A percentile compares a stretch with the other conserved stretches of the same genome.
phyloP scores from a whole-genome alignment of 306 rosid genomes.

The Vicia sativa region DNA sequence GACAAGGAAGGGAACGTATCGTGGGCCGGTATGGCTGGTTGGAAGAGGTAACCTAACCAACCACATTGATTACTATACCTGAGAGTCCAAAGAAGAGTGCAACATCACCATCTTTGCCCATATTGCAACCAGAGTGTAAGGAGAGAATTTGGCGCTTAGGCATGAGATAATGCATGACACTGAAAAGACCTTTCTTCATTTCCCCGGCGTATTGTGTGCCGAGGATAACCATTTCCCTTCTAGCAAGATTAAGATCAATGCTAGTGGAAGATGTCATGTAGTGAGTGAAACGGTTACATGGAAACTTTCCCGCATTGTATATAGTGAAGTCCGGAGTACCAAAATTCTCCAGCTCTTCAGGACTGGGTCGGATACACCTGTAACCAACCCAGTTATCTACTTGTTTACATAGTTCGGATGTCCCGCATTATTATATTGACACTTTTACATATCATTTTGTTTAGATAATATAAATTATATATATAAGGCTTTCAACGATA shows the following conservation, averaged over 20 bases:
- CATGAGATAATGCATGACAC: constrained; percentile 95
- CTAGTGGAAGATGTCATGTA: constrained; percentile 97
- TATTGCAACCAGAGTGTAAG: constrained; percentile 89
- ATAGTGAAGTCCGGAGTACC: constrained; percentile 97
- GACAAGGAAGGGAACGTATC: constrained; percentile 43
- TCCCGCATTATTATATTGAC: neutral
- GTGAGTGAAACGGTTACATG: constrained; percentile 93
- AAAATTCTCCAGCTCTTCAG: constrained; percentile 86
- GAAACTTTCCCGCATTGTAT: constrained; percentile 93
- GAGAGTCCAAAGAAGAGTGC: constrained; percentile 97
- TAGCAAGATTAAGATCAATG: constrained; percentile 80
- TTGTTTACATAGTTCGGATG: neutral
- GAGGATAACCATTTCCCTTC: constrained; percentile 95
- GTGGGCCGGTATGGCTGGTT: neutral
- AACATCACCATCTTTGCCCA: constrained; percentile 85
- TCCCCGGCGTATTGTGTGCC: constrained; percentile 98
- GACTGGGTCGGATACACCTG: constrained; percentile 95
- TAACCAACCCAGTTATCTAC: constrained; percentile 74
- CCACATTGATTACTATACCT: constrained; percentile 58
- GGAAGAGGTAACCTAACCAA: neutral
- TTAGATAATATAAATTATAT: constrained; percentile 1
- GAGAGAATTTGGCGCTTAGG: constrained; percentile 82
- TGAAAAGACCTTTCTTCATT: constrained; percentile 93
- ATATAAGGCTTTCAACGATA: constrained; percentile 40
- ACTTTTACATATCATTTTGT: neutral